These are phyloP conservation scores for Aspergillus pseudotamarii DNA, from an alignment of 2,329 filamentous ascomycete genomes.

Conservation along the genomic window DNA sequence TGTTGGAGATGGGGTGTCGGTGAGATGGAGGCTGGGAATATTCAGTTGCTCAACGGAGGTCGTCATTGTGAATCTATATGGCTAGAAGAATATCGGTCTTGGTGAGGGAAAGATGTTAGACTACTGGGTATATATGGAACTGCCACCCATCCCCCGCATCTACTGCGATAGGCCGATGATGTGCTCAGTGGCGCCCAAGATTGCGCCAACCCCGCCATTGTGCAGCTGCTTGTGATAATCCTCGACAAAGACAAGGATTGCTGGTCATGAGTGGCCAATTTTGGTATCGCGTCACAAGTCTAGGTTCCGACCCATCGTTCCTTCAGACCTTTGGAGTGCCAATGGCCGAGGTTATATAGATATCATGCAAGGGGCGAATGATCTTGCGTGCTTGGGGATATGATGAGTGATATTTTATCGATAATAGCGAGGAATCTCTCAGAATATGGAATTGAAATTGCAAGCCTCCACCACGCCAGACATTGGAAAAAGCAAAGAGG, in stretches of 20 bases:
- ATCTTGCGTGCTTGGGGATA: not conserved
- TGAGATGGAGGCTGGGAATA: constrained; percentile 21
- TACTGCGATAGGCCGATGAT: not conserved
- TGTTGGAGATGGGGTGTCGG: constrained; percentile 7
- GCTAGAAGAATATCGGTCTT: not conserved
- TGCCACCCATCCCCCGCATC: not conserved
- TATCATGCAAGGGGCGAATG: not conserved
- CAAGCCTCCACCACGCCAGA: not conserved
- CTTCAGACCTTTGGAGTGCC: not conserved
- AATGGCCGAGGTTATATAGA: not conserved
- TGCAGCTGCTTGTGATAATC: constrained; percentile 26
- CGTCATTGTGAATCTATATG: not conserved
- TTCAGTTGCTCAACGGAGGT: not conserved
- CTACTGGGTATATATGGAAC: not conserved
- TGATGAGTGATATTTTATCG: not conserved
- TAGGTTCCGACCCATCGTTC: not conserved
- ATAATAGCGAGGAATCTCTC: not conserved
- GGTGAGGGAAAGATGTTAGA: not conserved
- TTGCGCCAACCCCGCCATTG: not conserved
- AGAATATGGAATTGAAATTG: not conserved
- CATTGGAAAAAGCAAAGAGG: not conserved
- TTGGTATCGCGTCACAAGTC: not conserved
- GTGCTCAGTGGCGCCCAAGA: not conserved
- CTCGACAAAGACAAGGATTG: not conserved
- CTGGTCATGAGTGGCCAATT: not conserved